Percentiles rank a stretch among this genome's conserved stretches.
phyloP scores from a whole-genome alignment of 805 yeast genomes.

The Ogataea saltuana region DNA sequence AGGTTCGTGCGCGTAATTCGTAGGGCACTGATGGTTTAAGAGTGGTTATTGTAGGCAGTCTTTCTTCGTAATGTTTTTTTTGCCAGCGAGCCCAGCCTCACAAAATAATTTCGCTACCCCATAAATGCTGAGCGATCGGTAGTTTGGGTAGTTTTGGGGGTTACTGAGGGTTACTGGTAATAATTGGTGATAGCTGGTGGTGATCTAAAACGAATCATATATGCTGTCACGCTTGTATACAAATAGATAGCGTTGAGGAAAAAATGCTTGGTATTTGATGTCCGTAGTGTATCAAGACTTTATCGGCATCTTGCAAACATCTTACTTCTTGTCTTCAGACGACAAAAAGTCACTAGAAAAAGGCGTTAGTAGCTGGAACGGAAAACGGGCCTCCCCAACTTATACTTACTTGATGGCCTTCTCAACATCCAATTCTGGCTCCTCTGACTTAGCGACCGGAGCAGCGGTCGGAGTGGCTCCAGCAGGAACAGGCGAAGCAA shows the following conservation, averaged over 20 bases:
- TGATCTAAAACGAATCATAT: no score
- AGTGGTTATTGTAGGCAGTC: neutral
- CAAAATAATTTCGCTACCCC: slow-evolving; percentile 3
- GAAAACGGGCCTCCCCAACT: neutral
- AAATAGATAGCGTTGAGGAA: neutral
- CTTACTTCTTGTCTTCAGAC: slow-evolving; percentile 27
- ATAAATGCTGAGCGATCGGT: slow-evolving; percentile 1
- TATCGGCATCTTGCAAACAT: neutral
- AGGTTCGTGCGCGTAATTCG: neutral
- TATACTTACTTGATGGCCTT: slow-evolving; percentile 34
- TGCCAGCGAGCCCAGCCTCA: slow-evolving; percentile 8
- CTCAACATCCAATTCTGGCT: slow-evolving; percentile 35
- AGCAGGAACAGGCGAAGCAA: slow-evolving; percentile 33
- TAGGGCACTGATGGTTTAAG: no score
- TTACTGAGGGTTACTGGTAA: no score
- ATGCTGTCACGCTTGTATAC: no score
- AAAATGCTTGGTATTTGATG: neutral
- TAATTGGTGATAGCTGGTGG: no score
- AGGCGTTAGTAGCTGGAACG: neutral
- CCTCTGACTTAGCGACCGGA: slow-evolving; percentile 40
- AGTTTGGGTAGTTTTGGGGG: neutral
- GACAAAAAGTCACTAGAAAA: slow-evolving; percentile 29
- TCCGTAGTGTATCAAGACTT: no score
- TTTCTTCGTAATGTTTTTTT: neutral
- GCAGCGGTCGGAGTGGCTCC: slow-evolving; percentile 62